Evolutionary conservation across 1,139 yeast genomes (phyloP).

Genomic region (Scheffersomyces titani): DNA sequence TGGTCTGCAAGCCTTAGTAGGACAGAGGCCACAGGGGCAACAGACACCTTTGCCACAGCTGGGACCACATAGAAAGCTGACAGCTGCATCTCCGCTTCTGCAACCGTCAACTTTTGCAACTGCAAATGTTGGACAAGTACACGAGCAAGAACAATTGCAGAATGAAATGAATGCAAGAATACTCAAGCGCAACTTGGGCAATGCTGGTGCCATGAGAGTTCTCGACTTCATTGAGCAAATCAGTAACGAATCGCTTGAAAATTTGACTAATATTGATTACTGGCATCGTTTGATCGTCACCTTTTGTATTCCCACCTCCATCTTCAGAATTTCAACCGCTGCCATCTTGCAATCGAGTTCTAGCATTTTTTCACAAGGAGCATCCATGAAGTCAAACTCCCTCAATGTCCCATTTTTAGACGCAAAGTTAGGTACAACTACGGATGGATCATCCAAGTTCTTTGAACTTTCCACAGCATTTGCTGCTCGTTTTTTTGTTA

Average conservation of each 20-base stretch:
- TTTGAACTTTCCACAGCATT: conserved; percentile 67
- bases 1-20: not conserved
- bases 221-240: conserved; percentile 41
- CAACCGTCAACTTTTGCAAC: not conserved
- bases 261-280: conserved; percentile 31
- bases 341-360: conserved; percentile 5
- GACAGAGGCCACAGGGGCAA: not conserved
- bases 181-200: conserved; percentile 43
- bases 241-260: conserved; percentile 33
- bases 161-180: conserved; percentile 39
- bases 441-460: conserved; percentile 33
- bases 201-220: conserved; percentile 45
- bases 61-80: conserved; percentile 1
- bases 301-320: conserved; percentile 35
- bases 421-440: not conserved
- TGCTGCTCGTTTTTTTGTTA: conserved; percentile 65
- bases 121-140: not conserved
- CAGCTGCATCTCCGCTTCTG: not conserved
- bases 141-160: conserved; percentile 24
- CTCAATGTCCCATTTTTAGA: conserved; percentile 1
- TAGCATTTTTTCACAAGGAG: not conserved
- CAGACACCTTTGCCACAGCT: not conserved
- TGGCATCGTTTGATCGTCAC: conserved; percentile 42
- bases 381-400: not conserved
- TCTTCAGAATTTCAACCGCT: conserved; percentile 27